Evolutionary conservation across 345 rosid species (phyloP).

Genomic region (Eutrema japonicum): DNA sequence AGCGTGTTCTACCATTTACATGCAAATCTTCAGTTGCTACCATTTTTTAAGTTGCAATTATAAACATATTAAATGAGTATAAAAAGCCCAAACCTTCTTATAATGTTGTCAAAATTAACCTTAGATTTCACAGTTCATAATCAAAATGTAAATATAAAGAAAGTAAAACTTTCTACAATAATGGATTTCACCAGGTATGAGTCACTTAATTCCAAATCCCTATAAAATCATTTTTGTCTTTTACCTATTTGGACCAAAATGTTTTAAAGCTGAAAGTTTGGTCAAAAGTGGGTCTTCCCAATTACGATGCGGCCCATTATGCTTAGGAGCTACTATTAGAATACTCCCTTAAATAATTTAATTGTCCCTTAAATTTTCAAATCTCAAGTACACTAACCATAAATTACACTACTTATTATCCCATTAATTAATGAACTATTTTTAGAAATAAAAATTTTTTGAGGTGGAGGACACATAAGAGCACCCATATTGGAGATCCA

Average conservation of each 20-base stretch:
- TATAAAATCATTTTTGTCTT: conserved; percentile 27
- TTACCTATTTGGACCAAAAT: conserved; percentile 40
- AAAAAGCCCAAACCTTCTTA: too few relatives aligned
- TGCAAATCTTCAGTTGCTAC: too few relatives aligned
- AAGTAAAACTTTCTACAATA: conserved; percentile 3
- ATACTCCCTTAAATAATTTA: background rate
- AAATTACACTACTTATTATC: conserved; percentile 3
- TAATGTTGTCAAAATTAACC: background rate
- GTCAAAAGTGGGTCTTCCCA: conserved; percentile 45
- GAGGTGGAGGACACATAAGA: conserved; percentile 25
- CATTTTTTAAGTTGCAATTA: too few relatives aligned
- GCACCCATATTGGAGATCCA: too few relatives aligned
- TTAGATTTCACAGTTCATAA: background rate
- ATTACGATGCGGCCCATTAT: conserved; percentile 48
- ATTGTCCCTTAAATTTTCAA: background rate
- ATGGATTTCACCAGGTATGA: conserved; percentile 20
- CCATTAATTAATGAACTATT: background rate
- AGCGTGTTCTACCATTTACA: too few relatives aligned
- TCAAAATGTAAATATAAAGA: background rate
- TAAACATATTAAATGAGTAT: too few relatives aligned
- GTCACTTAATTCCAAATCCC: conserved; percentile 33
- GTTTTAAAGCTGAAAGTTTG: conserved; percentile 44
- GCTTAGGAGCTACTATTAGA: conserved; percentile 15
- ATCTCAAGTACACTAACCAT: conserved; percentile 18
- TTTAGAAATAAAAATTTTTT: background rate